Evolutionary conservation across 1,284 basidiomycete genomes (phyloP).

Genomic region (Papiliotrema fonsecae): DNA sequence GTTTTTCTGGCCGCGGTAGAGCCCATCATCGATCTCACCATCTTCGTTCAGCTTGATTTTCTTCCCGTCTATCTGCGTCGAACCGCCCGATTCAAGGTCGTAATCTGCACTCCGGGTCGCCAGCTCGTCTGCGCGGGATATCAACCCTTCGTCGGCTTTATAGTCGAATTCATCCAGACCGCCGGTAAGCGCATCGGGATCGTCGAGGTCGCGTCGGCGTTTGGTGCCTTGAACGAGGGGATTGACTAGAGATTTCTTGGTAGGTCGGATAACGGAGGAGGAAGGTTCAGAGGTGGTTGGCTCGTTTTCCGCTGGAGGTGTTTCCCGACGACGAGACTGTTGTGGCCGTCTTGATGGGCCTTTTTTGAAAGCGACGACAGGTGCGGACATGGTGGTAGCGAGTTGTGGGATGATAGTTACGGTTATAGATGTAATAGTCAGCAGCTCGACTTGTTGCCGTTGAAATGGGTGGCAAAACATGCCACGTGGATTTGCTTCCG

Average conservation of each 20-base stretch:
- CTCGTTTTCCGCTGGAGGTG: constrained; percentile 53
- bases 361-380: constrained; percentile 81
- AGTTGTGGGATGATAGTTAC: too few relatives aligned
- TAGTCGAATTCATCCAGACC: constrained; percentile 58
- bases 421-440: too few relatives aligned
- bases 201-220: constrained; percentile 63
- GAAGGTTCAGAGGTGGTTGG: constrained; percentile 45
- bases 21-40: constrained; percentile 65
- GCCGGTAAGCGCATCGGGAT: constrained; percentile 53
- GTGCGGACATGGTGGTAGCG: too few relatives aligned
- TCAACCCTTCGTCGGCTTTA: constrained; percentile 42
- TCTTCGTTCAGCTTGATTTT: constrained; percentile 45
- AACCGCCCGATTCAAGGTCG: constrained; percentile 44
- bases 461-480: too few relatives aligned
- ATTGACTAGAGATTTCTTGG: constrained; percentile 61
- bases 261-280: constrained; percentile 62
- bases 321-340: constrained; percentile 61
- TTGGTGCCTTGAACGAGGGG: constrained; percentile 81
- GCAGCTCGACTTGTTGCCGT: too few relatives aligned
- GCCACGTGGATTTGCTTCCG: too few relatives aligned
- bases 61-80: constrained; percentile 22
- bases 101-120: constrained; percentile 49
- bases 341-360: constrained; percentile 66
- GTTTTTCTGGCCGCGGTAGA: constrained; percentile 78
- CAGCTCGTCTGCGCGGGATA: constrained; percentile 33